A percentile compares a stretch with the other conserved stretches of the same genome.
Conservation (phyloP, 495 filamentous ascomycete species). For the Penicillium fimorum region DNA sequence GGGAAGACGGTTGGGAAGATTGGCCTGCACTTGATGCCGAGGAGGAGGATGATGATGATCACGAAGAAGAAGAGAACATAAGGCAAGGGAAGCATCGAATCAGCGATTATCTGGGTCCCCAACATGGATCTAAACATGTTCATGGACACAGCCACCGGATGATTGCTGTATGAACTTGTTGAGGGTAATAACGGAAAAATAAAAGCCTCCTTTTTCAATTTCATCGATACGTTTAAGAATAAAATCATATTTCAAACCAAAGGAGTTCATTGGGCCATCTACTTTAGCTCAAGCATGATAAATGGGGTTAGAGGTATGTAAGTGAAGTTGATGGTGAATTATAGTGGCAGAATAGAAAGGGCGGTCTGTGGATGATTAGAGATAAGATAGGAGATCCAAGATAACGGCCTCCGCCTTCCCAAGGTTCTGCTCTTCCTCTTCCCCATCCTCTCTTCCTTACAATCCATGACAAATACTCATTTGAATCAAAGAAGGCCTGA, state of each 20-base stretch:
- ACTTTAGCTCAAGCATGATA: neutral
- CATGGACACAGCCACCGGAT: conserved; percentile 18
- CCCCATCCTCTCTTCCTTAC: conserved; percentile 4
- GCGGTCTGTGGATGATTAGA: neutral
- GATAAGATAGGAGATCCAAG: conserved; percentile 9
- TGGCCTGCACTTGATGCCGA: conserved; percentile 45
- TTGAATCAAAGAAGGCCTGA: neutral
- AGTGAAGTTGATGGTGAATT: neutral
- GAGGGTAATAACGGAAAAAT: neutral
- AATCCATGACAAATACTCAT: conserved; percentile 1
- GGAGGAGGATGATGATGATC: conserved; percentile 39
- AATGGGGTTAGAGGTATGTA: neutral
- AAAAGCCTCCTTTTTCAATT: neutral
- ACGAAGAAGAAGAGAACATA: neutral
- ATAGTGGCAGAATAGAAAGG: conserved; percentile 4
- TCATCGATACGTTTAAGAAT: neutral
- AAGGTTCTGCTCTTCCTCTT: conserved; percentile 4
- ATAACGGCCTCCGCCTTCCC: conserved; percentile 9
- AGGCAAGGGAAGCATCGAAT: conserved; percentile 26
- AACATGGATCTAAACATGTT: conserved; percentile 46
- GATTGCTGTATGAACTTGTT: conserved; percentile 4
- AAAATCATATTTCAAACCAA: neutral
- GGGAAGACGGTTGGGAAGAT: conserved; percentile 58
- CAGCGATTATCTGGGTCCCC: conserved; percentile 35
- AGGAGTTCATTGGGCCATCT: neutral